Evolutionary conservation across 441 rosid species (phyloP).

Genomic region (Populus hybrid): DNA sequence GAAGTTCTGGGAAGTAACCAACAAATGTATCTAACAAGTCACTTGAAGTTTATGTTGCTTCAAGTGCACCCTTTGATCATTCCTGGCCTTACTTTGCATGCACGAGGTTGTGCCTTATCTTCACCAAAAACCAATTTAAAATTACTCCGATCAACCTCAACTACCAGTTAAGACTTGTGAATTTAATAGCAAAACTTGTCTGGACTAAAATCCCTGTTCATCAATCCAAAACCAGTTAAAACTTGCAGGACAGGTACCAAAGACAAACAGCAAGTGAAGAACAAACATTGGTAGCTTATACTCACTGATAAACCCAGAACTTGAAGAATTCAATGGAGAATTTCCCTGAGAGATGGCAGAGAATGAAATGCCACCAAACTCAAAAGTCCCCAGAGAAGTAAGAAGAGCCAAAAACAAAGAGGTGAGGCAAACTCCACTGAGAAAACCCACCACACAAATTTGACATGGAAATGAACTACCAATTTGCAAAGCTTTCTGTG

Average conservation of each 20-base stretch:
- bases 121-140: neutral
- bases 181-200: neutral
- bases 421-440: constrained; percentile 81
- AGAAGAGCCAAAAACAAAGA: constrained; percentile 78
- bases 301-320: constrained; percentile 49
- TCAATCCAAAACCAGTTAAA: neutral
- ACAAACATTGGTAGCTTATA: neutral
- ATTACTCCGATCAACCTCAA: neutral
- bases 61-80: constrained; percentile 33
- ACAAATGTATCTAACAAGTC: constrained; percentile 24
- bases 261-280: neutral
- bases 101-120: constrained; percentile 8
- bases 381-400: constrained; percentile 70
- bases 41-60: constrained; percentile 28
- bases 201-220: neutral
- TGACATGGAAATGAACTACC: constrained; percentile 90
- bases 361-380: constrained; percentile 49
- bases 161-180: neutral
- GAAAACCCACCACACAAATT: constrained; percentile 82
- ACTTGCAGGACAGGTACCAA: neutral
- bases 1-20: constrained; percentile 12
- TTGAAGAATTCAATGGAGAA: constrained; percentile 59
- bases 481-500: constrained; percentile 82
- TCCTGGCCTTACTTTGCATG: constrained; percentile 13
- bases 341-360: constrained; percentile 37